Evolutionary conservation across 495 filamentous ascomycete species (phyloP).

Genomic region (Penicillium samsonianum): DNA sequence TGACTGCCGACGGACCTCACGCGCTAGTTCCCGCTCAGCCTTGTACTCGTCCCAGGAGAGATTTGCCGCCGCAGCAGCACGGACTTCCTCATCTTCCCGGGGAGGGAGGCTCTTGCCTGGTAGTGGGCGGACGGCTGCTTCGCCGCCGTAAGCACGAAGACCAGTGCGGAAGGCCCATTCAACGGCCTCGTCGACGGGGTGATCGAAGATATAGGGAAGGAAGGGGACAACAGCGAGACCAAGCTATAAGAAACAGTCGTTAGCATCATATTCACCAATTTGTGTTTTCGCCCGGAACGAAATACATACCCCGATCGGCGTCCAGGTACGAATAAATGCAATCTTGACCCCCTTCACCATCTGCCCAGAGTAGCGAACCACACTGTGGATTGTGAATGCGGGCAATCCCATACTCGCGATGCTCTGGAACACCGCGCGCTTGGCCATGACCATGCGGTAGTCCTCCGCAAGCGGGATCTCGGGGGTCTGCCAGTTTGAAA

Average conservation of each 20-base stretch:
- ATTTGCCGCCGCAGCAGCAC: constrained; percentile 18
- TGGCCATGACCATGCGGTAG: constrained; percentile 86
- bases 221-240: constrained; percentile 86
- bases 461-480: constrained; percentile 81
- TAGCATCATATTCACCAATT: background rate
- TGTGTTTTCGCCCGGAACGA: background rate
- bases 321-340: constrained; percentile 72
- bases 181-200: constrained; percentile 86
- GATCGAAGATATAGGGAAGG: constrained; percentile 86
- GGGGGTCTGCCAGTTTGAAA: constrained; percentile 36
- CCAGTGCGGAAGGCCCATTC: constrained; percentile 87
- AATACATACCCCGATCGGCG: constrained; percentile 74
- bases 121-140: constrained; percentile 49
- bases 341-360: constrained; percentile 82
- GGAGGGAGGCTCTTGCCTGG: constrained; percentile 21
- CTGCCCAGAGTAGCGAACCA: constrained; percentile 81
- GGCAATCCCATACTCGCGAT: constrained; percentile 92
- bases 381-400: constrained; percentile 90
- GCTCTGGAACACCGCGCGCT: constrained; percentile 86
- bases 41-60: constrained; percentile 47
- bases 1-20: constrained; percentile 31
- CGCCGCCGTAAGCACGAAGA: constrained; percentile 69
- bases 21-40: constrained; percentile 32
- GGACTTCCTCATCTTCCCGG: constrained; percentile 16
- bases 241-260: constrained; percentile 46